Conservation (phyloP, 1,284 basidiomycete genomes). For the Leucoagaricus sp. region DNA sequence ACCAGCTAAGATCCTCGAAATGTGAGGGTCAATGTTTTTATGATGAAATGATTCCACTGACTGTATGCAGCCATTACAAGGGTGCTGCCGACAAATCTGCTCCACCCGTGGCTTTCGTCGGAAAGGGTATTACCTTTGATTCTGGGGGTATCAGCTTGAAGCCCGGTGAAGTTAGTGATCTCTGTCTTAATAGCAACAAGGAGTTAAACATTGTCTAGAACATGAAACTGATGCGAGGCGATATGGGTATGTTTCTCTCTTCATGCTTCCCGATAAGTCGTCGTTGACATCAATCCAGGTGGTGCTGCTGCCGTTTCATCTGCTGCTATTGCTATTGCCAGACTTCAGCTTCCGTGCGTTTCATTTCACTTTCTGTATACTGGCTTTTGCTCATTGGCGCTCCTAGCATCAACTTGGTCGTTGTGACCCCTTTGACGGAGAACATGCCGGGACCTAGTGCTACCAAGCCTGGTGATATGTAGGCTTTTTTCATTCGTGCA, state of each 20-base stretch:
- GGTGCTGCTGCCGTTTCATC: conserved; percentile 82
- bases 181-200: too few relatives aligned
- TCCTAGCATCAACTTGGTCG: conserved; percentile 72
- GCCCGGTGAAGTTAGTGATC: conserved; percentile 67
- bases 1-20: conserved; percentile 86
- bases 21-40: conserved; percentile 46
- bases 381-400: conserved; percentile 4
- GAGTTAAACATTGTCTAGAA: too few relatives aligned
- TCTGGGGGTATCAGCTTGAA: conserved; percentile 90
- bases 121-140: conserved; percentile 90
- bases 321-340: conserved; percentile 77
- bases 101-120: conserved; percentile 77
- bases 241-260: conserved; percentile 70
- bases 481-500: conserved; percentile 20
- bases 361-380: neutral
- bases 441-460: conserved; percentile 87
- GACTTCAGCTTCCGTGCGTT: conserved; percentile 74
- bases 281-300: conserved; percentile 34
- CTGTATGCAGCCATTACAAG: conserved; percentile 68
- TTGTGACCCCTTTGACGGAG: conserved; percentile 78
- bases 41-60: conserved; percentile 5
- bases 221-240: conserved; percentile 63
- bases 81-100: conserved; percentile 60
- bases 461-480: conserved; percentile 88
- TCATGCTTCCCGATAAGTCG: neutral